Conservation (phyloP, 805 yeast genomes). For the Starmerella bacillaris region DNA sequence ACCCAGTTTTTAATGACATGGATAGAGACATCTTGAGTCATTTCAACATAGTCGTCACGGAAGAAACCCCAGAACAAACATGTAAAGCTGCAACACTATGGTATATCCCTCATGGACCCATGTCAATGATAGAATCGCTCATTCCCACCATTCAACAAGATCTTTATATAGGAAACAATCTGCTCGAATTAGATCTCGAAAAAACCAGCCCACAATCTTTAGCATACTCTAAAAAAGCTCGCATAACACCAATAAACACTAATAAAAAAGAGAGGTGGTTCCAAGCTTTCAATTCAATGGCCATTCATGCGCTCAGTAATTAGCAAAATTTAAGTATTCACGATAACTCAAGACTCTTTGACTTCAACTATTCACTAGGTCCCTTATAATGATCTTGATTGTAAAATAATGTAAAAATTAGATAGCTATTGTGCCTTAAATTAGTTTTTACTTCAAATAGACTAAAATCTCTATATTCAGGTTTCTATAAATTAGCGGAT, state of each 20-base stretch:
- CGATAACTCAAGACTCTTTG: too few relatives aligned
- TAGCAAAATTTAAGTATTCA: too few relatives aligned
- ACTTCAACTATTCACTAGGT: too few relatives aligned
- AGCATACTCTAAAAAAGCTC: conserved; percentile 1
- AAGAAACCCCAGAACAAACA: conserved; percentile 8
- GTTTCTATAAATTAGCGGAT: not conserved
- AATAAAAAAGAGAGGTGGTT: conserved; percentile 17
- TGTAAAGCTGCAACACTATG: conserved; percentile 25
- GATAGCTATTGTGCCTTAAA: too few relatives aligned
- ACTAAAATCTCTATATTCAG: not conserved
- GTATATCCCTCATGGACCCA: conserved; percentile 64
- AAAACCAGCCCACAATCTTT: conserved; percentile 10
- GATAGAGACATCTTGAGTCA: conserved; percentile 28
- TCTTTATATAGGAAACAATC: conserved; percentile 17
- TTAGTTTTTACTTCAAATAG: not conserved
- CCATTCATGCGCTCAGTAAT: conserved; percentile 14
- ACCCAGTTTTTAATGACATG: conserved; percentile 38
- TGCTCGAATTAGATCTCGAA: conserved; percentile 22
- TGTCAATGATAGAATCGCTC: conserved; percentile 21
- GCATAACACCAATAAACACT: conserved; percentile 3
- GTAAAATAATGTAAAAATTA: too few relatives aligned
- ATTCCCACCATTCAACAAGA: conserved; percentile 5
- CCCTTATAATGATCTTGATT: too few relatives aligned
- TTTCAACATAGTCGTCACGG: conserved; percentile 19
- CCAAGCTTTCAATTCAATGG: conserved; percentile 20